Base-by-base conservation (phyloP, 176 grass and related monocot species). In the Ensete ventricosum region DNA sequence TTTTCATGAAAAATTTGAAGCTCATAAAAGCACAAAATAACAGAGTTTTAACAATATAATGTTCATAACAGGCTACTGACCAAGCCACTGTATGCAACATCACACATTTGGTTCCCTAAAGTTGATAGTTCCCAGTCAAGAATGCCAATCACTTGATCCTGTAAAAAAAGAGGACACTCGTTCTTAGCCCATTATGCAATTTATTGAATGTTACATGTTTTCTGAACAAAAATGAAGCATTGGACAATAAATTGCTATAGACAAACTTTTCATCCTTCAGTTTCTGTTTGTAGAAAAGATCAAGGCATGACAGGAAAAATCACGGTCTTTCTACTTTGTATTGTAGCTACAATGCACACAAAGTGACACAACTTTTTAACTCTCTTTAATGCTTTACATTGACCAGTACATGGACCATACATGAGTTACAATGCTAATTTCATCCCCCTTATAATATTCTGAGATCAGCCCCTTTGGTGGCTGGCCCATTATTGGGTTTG, bases 51-150 rank as follows among this genome's bases (percentile, higher is more conserved):
- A 62, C 21, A 51, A 71, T 16, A 63, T 78, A 53, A 26, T 49
- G 55, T 67, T 26, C 25, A 25, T 58, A 9, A 8, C 52, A 78
- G 23, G 62, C 62, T 25, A 49, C 14, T 57, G 60, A 97, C 94
- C 90, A 97, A 73, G 64, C 77, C 76, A 72, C 84, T 98, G 76
- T 93, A 87, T 71, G 94, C 94, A 85, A 98, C 88, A 91, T 98
- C 94, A 73, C 94, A 91, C 94, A 93, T 98, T 69, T 98, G 94
- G 75, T 98, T 98, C 71, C 90, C 94, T 77, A 97, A 83, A 74
- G 94, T 97, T 73, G 94, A 97, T 77, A 97, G 73, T 82, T 97
- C 94, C 94, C 94, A 97, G 90, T 97, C 94, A 81, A 97, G 88
- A 79, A 97, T 79, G 57, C 90, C 94, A 85, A 97, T 93, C 34